phyloP scores from a whole-genome alignment of 2,329 filamentous ascomycete species.

The Elsinoe australis region DNA sequence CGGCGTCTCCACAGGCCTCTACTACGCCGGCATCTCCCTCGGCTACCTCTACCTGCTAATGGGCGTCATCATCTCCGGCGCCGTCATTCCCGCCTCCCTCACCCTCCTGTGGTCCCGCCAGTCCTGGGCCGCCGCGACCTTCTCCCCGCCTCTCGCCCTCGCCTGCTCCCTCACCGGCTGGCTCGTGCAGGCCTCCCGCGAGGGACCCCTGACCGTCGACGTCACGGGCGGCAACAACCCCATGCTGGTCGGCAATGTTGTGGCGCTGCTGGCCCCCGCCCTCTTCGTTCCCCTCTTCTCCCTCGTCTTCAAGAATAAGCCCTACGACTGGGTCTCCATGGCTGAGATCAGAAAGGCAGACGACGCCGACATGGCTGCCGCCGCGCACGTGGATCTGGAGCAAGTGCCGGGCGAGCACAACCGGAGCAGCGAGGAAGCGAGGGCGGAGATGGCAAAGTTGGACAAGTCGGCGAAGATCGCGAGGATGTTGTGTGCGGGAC shows the following conservation, averaged over 20 bases:
- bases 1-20: conserved; percentile 64
- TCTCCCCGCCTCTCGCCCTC: conserved; percentile 63
- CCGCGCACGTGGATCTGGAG: conserved; percentile 59
- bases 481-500: conserved; percentile 50
- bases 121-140: conserved; percentile 64
- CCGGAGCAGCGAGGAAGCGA: conserved; percentile 34
- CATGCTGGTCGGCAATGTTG: conserved; percentile 82
- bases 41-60: conserved; percentile 84
- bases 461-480: conserved; percentile 44
- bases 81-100: conserved; percentile 69
- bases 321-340: conserved; percentile 86
- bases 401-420: conserved; percentile 47
- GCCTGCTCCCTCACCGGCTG: conserved; percentile 63
- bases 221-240: conserved; percentile 68
- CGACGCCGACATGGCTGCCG: conserved; percentile 62
- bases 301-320: conserved; percentile 58
- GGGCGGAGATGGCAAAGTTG: conserved; percentile 37
- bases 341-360: conserved; percentile 68
- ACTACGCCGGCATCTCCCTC: conserved; percentile 61
- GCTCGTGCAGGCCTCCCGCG: conserved; percentile 65
- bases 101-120: conserved; percentile 75
- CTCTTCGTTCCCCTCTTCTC: conserved; percentile 72
- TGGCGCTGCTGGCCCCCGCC: conserved; percentile 67
- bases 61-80: conserved; percentile 78
- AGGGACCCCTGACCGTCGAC: conserved; percentile 60